Base-by-base conservation (phyloP, 768 basidiomycete genomes). In the Podaxis sp. region DNA sequence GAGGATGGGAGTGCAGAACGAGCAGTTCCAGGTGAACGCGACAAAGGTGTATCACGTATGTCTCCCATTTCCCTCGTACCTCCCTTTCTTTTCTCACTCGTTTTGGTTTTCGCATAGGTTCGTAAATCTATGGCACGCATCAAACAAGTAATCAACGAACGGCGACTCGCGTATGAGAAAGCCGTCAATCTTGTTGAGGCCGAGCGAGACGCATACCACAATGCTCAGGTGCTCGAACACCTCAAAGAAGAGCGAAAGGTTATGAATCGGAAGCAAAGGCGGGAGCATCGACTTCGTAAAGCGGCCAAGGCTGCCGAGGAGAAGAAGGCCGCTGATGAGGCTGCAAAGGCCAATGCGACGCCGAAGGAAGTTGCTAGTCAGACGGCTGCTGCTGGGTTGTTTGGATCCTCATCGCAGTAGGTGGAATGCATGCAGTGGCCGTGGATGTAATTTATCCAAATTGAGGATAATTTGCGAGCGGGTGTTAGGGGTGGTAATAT, bases 111-210 rank as follows among this genome's bases (percentile, higher is more conserved):
- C 13, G 19, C 55, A 9, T 66, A 97, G 94, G 89, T 88, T 74
- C 90, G 91, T 22, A 96, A 95, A 79, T 89, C 93, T 19, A 96
- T 97, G 94, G 94, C 93, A n/a, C 87, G 93, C 19, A 94, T 98
- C 74, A 98, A 98, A 74, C 87, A 84, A 63, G 87, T 98, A 22
- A 79, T 98, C 54, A 94, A 94, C 70, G 96, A 98, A 71, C 88
- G 97, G 38, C 83, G 95, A 50, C 72, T 93, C 24, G 93, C 93
- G 8, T 91, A 94, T 64, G 85, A 91, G 64, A 85, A 89, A 11
- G 93, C 93, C 8, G 57, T 81, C 33, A 69, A 77, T 65, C 72
- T 85, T 19, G 75, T 75, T 0, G 75, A 79, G 58, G 65, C 66
- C 56, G 72, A 80, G 64, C 66, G 66, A 46, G 54, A 74, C 71